Conservation (phyloP, 805 yeast species). For the Peterozyma toletana region DNA sequence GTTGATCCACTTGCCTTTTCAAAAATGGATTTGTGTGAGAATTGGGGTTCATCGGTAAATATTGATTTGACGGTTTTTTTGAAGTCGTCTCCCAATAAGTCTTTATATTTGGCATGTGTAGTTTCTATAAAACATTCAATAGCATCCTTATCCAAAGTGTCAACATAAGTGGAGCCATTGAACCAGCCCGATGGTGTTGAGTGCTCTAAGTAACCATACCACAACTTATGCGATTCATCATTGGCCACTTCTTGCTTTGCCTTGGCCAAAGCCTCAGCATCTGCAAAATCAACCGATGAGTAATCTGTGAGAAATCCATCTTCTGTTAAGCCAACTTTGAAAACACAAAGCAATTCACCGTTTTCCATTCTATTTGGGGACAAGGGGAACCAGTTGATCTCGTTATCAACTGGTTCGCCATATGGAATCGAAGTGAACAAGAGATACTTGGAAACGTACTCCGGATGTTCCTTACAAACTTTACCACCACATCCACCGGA, state of each 20-base stretch:
- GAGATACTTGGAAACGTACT: slow-evolving; percentile 6
- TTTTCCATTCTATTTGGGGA: slow-evolving; percentile 6
- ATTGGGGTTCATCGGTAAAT: slow-evolving; percentile 3
- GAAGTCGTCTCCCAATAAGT: not conserved
- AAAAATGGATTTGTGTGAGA: not conserved
- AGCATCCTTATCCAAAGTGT: slow-evolving; percentile 5
- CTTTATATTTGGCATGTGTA: not conserved
- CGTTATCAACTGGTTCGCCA: not conserved
- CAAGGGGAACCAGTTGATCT: slow-evolving; percentile 2
- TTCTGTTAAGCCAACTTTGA: slow-evolving; percentile 3
- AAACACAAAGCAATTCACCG: slow-evolving; percentile 6
- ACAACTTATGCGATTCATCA: not conserved
- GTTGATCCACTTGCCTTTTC: not conserved
- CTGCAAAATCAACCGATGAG: slow-evolving; percentile 1
- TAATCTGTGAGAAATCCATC: not conserved
- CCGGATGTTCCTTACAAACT: slow-evolving; percentile 7
- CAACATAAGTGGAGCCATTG: slow-evolving; percentile 8
- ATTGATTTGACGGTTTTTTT: slow-evolving; percentile 1
- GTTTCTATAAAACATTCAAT: not conserved
- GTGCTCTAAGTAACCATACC: slow-evolving; percentile 8
- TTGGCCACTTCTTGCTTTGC: not conserved
- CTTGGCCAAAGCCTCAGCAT: not conserved
- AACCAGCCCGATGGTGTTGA: slow-evolving; percentile 6
- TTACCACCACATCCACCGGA: slow-evolving; percentile 10
- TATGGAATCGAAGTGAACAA: slow-evolving; percentile 6